Base-by-base conservation (phyloP, 352 stramenopile species). In the Aphanomyces stellatus region DNA sequence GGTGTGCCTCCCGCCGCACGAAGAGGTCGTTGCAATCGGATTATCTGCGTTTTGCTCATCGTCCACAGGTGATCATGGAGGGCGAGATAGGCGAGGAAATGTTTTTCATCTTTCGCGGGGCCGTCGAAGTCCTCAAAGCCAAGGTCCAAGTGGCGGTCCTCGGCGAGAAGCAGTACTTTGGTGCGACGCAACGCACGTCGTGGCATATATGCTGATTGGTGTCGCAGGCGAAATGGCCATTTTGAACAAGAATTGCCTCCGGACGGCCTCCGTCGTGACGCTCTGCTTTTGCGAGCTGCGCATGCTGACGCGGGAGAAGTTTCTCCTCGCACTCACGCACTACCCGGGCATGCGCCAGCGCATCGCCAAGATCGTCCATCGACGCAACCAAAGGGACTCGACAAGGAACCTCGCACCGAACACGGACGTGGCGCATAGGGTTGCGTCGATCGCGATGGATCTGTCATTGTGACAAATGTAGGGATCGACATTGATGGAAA, bases 51-150 rank as follows among this genome's bases (percentile, higher is more conserved):
- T 53, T 43, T 8, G 37, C 17, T 17, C 8, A 15, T 53, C 25
- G 46, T 3, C 24, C 17, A 19, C 30, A 57, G 49, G 81, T 91
- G 15, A 89, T 91, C 55, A 71, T 91, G 2, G 83, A 91, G 49
- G 83, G 83, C 24, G 83, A 91, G 65, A 89, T 90, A 37, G 83
- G 83, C 15, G 79, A 91, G 65, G 83, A 91, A 59, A 91, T 91
- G 83, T 91, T 91, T 62, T 91, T 90, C 69, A 91, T 91, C 69
- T 92, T 90, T 67, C 80, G 82, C 2, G 82, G 82, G 2, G 81
- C 85, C 8, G 82, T 90, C 34, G 82, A 91, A 69, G 80, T 91
- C 30, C 69, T 85, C 33, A 78, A 85, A 56, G 76, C 73, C 11
- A 79, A 73, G 17, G 53, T 78, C 30, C 82, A 91, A 68, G 74